phyloP scores from a whole-genome alignment of 805 yeast genomes.

The Yarrowia hollandica region DNA sequence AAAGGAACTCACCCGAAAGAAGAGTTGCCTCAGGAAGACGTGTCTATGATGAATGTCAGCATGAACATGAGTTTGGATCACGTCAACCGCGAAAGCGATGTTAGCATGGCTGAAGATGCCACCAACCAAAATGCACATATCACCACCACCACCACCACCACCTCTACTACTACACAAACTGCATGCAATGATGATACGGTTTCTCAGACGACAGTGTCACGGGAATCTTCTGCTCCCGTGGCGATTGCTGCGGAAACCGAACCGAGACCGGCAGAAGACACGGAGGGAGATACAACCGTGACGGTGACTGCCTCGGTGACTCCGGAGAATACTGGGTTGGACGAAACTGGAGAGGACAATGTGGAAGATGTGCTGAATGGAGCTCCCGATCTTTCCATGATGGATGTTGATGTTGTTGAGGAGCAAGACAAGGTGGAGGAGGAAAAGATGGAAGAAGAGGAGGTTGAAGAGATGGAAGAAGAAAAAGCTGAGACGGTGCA shows the following conservation, averaged over 20 bases:
- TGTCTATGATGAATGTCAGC: constrained; percentile 6
- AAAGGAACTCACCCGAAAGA: no score
- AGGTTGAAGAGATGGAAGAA: not conserved
- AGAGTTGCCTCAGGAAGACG: constrained; percentile 1
- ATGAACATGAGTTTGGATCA: constrained; percentile 1
- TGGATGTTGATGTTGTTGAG: not conserved
- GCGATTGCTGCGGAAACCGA: not conserved
- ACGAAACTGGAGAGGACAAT: no score
- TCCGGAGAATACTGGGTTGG: no score
- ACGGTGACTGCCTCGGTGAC: constrained; percentile 2
- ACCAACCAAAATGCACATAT: no score
- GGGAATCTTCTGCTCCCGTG: not conserved
- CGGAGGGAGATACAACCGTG: not conserved
- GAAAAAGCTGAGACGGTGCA: no score
- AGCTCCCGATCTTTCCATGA: no score
- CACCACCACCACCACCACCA: no score
- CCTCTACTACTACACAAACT: not conserved
- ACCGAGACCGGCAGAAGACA: not conserved
- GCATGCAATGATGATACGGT: not conserved
- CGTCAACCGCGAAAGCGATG: not conserved
- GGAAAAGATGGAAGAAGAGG: constrained; percentile 7
- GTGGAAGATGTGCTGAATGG: no score
- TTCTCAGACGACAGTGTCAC: not conserved
- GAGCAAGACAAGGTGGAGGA: not conserved
- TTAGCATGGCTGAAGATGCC: not conserved